Evolutionary conservation across 192 early-diverging fungal genomes (phyloP).

Genomic region (Rhizoclosmatium globosum): DNA sequence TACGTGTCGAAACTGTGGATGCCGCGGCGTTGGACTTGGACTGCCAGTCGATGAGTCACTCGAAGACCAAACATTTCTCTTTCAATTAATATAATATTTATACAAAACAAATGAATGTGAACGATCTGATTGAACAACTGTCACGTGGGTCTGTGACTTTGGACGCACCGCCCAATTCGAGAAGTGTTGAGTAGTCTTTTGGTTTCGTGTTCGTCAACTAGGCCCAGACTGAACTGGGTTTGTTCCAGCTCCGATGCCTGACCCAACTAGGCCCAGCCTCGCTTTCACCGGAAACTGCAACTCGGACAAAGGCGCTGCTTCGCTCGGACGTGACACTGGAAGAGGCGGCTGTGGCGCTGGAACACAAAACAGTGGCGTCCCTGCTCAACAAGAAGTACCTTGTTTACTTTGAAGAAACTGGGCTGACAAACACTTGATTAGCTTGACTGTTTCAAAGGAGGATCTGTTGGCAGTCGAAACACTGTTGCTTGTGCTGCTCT

Average conservation of each 20-base stretch:
- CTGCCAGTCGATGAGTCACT: background rate
- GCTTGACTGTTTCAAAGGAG: background rate
- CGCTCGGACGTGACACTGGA: background rate
- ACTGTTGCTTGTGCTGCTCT: background rate
- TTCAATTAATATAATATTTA: background rate
- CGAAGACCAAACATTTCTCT: background rate
- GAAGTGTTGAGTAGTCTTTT: background rate
- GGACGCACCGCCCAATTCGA: background rate
- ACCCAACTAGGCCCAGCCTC: background rate
- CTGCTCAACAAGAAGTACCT: background rate
- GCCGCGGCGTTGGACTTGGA: background rate
- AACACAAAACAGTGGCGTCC: background rate
- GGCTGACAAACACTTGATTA: background rate
- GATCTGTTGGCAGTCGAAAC: background rate
- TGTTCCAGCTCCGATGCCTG: background rate
- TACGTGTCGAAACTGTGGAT: slow-evolving; percentile 16
- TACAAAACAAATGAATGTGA: background rate
- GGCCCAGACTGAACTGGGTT: background rate
- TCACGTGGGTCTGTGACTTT: background rate
- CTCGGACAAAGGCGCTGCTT: background rate
- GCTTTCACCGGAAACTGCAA: background rate
- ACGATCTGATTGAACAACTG: background rate
- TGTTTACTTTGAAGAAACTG: background rate
- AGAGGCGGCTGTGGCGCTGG: background rate
- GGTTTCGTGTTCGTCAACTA: background rate